Base-by-base conservation (phyloP, 2,329 filamentous ascomycete species). In the Fusarium sp. region DNA sequence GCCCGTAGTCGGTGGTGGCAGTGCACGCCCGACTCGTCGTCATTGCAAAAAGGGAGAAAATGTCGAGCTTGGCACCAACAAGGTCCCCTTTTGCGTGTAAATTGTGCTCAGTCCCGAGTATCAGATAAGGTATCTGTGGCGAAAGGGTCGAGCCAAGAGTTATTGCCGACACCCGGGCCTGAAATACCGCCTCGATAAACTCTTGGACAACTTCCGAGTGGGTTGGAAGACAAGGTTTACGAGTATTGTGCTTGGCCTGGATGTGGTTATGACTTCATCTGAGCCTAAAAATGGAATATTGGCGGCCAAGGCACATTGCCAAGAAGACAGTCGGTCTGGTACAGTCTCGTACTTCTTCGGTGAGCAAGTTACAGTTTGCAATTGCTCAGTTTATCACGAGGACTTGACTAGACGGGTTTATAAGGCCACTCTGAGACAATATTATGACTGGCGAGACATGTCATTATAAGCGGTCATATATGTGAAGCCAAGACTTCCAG, bases 1-100 rank as follows among this genome's bases (percentile, higher is more conserved):
- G 72, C 69, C 57, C 69, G 69, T 72, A 75, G 62, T 72, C 69
- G 52, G 72, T 70, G 72, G 72, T 75, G 72, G 72, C 72, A 74
- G 72, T 74, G 72, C 72, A 74, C 40, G 13, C 52, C 72, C 62
- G 50, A 27, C 62, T 57, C 69, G 66, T 72, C 72, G 69, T 75
- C 72, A 67, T 40, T 42, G 34, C 35, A 42, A 35, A 34, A 61
- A 38, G 42, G 42, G 45, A 52, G 56, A 27, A 40, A 27, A 40
- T 37, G n/a, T 35, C 45, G 18, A 50, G 29, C 56, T 61, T 66
- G 42, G 45, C 45, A 14, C 31, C 22, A 27, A 27, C 31, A 62
- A 31, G 45, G 60, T 14, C 59, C 29, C 37, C 37, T 54, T 18
- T 40, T 20, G 24, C 5, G 35, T 34, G n/a, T 24, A 31, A 31